Percentiles rank a stretch among this genome's conserved stretches.
phyloP scores from a whole-genome alignment of 345 rosid genomes.

The Syzygium aromaticum region DNA sequence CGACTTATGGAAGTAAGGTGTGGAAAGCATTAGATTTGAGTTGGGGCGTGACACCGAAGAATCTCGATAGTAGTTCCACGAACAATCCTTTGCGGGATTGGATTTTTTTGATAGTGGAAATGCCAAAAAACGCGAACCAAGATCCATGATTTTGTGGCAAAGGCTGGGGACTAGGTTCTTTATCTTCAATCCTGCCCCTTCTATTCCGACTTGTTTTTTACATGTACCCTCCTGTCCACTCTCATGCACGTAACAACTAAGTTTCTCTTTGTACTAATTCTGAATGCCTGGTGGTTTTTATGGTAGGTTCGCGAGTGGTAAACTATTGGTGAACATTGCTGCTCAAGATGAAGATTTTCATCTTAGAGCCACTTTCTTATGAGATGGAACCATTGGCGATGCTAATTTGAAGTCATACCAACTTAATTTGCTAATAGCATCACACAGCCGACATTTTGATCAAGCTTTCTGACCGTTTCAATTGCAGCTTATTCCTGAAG shows the following conservation, averaged over 20 bases:
- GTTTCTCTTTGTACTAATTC: not conserved
- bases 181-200: not conserved
- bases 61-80: too few species aligned
- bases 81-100: too few species aligned
- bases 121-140: too few species aligned
- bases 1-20: too few species aligned
- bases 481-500: constrained; percentile 75
- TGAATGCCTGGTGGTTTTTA: not conserved
- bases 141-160: constrained; percentile 41
- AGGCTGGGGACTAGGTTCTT: constrained; percentile 62
- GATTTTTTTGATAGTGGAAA: too few species aligned
- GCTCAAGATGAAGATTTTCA: constrained; percentile 57
- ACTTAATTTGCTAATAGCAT: not conserved
- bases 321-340: constrained; percentile 58
- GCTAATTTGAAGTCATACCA: not conserved
- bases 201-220: not conserved
- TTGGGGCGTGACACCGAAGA: too few species aligned
- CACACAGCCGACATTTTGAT: not conserved
- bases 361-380: constrained; percentile 64
- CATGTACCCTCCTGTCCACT: not conserved
- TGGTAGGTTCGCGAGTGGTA: constrained; percentile 63
- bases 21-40: too few species aligned
- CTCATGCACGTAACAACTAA: not conserved
- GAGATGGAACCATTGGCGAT: constrained; percentile 60
- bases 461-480: not conserved